These are phyloP conservation scores for Xerocomellus amylosporus DNA, from an alignment of 768 basidiomycete genomes.

Conservation along the genomic window DNA sequence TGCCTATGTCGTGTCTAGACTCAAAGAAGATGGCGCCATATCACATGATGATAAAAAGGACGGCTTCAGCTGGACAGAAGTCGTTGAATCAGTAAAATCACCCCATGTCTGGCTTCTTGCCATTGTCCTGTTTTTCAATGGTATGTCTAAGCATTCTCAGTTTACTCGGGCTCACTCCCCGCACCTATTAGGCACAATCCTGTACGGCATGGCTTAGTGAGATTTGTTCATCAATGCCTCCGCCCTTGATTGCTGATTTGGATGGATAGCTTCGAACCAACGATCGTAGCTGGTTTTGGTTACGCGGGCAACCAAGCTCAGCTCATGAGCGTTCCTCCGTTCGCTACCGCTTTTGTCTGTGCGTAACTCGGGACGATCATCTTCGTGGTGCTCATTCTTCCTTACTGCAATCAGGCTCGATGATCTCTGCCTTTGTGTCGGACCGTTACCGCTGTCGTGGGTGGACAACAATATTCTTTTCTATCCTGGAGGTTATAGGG, in stretches of 20 bases:
- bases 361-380: slow-evolving; percentile 15
- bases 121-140: no score
- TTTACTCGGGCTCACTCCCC: background rate
- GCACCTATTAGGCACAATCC: slow-evolving; percentile 12
- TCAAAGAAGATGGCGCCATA: slow-evolving; percentile 29
- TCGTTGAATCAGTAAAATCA: slow-evolving; percentile 43
- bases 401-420: slow-evolving; percentile 30
- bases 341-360: slow-evolving; percentile 49
- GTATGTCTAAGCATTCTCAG: background rate
- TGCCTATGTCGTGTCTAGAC: slow-evolving; percentile 36
- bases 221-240: background rate
- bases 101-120: slow-evolving; percentile 38
- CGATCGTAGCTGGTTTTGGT: slow-evolving; percentile 63
- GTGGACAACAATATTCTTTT: slow-evolving; percentile 39
- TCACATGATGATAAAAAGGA: slow-evolving; percentile 43
- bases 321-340: slow-evolving; percentile 61
- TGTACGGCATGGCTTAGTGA: slow-evolving; percentile 23
- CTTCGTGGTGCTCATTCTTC: background rate
- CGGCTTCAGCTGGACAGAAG: slow-evolving; percentile 56
- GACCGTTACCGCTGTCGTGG: slow-evolving; percentile 54
- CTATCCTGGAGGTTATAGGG: slow-evolving; percentile 41
- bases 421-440: slow-evolving; percentile 46
- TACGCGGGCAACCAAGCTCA: slow-evolving; percentile 54
- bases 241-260: no score
- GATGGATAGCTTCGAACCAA: slow-evolving; percentile 55